Evolutionary conservation across 768 basidiomycete species (phyloP).

Genomic region (Termitomyces sp.): DNA sequence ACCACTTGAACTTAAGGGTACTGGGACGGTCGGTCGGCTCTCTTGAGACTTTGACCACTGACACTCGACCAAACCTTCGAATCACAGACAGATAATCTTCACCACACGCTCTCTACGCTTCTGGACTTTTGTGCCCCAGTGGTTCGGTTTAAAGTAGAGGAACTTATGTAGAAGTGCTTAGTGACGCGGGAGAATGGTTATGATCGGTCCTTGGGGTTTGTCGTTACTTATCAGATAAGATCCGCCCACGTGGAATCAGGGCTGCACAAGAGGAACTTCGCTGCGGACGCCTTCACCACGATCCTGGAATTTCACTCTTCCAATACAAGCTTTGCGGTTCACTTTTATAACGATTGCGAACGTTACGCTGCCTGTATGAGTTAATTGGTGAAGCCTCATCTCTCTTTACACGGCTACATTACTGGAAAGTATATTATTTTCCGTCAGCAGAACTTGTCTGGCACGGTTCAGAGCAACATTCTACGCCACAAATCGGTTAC

Average conservation of each 20-base stretch:
- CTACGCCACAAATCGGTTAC: neutral
- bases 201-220: neutral
- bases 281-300: neutral
- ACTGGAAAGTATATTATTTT: neutral
- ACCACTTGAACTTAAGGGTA: no score
- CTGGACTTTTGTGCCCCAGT: no score
- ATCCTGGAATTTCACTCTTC: neutral
- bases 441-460: neutral
- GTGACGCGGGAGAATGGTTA: no score
- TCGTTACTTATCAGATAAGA: neutral
- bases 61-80: no score
- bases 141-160: no score
- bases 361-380: neutral
- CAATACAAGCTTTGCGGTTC: neutral
- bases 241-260: neutral
- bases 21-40: no score
- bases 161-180: no score
- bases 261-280: no score
- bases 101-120: no score
- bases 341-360: neutral
- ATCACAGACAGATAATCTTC: no score
- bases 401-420: neutral
- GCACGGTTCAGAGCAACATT: neutral
- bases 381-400: neutral
- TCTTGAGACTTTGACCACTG: no score